A percentile compares a stretch with the other conserved stretches of the same genome.
phyloP scores from a whole-genome alignment of 2,329 filamentous ascomycete genomes.

The Pseudogymnoascus sp. region DNA sequence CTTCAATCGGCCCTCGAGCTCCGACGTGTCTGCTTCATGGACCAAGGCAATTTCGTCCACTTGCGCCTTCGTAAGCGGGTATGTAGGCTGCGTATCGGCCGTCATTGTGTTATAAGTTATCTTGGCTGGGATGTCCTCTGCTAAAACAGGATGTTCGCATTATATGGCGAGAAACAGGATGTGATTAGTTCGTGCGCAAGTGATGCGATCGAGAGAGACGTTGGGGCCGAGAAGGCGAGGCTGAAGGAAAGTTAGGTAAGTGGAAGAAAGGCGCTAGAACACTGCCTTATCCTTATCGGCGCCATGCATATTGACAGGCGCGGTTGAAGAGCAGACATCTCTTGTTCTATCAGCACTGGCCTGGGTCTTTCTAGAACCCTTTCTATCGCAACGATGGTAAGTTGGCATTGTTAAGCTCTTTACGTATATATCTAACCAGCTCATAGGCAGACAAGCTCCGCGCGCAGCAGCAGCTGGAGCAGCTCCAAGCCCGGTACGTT shows the following conservation, averaged over 20 bases:
- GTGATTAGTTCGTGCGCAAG: background rate
- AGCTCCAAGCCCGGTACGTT: conserved; percentile 89
- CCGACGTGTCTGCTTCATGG: background rate
- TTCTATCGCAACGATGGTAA: background rate
- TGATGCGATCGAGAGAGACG: background rate
- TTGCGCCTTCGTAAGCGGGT: background rate
- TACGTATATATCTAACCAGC: background rate
- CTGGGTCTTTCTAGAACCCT: background rate
- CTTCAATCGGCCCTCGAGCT: background rate
- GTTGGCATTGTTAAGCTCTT: background rate
- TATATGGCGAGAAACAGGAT: background rate
- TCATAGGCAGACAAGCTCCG: conserved; percentile 88
- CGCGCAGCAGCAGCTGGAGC: conserved; percentile 94
- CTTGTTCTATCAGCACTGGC: background rate
- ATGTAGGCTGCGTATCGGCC: background rate
- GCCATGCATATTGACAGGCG: background rate
- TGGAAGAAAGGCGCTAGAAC: background rate
- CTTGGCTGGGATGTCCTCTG: background rate
- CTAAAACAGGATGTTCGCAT: background rate
- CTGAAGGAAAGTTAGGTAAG: conserved; percentile 1
- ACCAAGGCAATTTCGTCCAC: background rate
- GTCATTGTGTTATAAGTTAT: conserved; percentile 2
- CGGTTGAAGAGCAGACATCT: background rate
- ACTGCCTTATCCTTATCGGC: background rate
- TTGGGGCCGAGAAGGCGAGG: background rate